Conservation (phyloP, 148 eudicot species). For the Rhododendron kiyosumense region DNA sequence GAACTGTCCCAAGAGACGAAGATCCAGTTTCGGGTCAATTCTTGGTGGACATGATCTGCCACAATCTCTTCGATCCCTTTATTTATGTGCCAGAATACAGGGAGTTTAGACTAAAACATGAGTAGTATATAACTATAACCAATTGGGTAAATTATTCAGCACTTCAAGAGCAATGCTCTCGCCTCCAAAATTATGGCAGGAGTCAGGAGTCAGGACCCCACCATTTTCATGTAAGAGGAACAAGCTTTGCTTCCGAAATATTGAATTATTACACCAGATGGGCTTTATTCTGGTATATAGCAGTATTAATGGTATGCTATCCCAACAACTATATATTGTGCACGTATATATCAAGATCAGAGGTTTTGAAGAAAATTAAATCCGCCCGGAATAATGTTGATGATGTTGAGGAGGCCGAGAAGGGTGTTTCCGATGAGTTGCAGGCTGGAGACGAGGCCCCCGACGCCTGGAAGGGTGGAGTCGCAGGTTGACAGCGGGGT, state of each 20-base stretch:
- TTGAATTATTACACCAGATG: not conserved
- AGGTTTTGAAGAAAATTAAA: constrained; percentile 13
- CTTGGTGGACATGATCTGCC: not conserved
- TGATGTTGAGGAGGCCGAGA: constrained; percentile 20
- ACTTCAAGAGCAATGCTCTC: not conserved
- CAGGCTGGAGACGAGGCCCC: constrained; percentile 20
- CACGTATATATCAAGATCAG: not conserved
- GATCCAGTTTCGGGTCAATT: not conserved
- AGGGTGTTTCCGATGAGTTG: constrained; percentile 21
- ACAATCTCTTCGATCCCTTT: not conserved
- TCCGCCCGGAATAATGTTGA: constrained; percentile 17
- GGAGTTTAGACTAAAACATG: not conserved
- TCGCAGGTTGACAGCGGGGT: constrained; percentile 34
- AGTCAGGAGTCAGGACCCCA: not conserved
- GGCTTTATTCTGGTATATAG: not conserved
- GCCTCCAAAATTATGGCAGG: not conserved
- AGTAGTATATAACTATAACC: not conserved
- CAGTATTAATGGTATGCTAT: not conserved
- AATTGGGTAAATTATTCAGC: not conserved
- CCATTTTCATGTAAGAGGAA: not conserved
- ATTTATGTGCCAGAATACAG: not conserved
- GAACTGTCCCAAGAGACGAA: not conserved
- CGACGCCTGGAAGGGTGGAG: constrained; percentile 24
- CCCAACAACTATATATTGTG: not conserved
- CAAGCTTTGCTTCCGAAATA: not conserved